A percentile compares a stretch with the other conserved stretches of the same genome.
Conservation (phyloP, 2,329 filamentous ascomycete species). For the Phaeosphaeriaceae sp. region DNA sequence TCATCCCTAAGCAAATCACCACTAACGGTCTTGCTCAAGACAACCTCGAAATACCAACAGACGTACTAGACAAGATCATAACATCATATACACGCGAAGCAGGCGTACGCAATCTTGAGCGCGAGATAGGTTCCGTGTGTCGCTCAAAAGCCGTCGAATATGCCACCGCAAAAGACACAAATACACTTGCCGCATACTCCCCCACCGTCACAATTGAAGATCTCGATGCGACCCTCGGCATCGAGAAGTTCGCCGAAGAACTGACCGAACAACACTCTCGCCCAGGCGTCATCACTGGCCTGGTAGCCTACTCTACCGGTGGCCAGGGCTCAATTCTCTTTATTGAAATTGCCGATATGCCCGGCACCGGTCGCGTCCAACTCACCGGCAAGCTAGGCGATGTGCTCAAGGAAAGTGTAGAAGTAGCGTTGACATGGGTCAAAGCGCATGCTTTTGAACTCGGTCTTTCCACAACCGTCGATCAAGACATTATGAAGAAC, state of each 20-base stretch:
- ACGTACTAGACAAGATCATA: constrained; percentile 93
- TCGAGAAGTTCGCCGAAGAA: constrained; percentile 93
- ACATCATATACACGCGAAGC: constrained; percentile 96
- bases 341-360: constrained; percentile 98
- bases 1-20: constrained; percentile 95
- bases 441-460: constrained; percentile 94
- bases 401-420: constrained; percentile 95
- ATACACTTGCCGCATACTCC: constrained; percentile 69
- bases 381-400: constrained; percentile 96
- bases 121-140: constrained; percentile 93
- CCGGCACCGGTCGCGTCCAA: constrained; percentile 87
- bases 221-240: constrained; percentile 87
- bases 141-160: constrained; percentile 86
- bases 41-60: constrained; percentile 77
- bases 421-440: constrained; percentile 96
- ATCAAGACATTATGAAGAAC: constrained; percentile 94
- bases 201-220: constrained; percentile 77
- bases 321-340: constrained; percentile 94
- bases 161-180: constrained; percentile 83
- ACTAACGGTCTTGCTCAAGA: constrained; percentile 82
- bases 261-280: constrained; percentile 83
- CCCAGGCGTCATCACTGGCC: constrained; percentile 91
- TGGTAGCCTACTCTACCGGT: constrained; percentile 92
- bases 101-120: constrained; percentile 93
- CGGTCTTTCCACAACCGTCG: constrained; percentile 78